These are phyloP conservation scores for Podila minutissima DNA, from an alignment of 192 early-diverging fungal species.

Conservation along the genomic window DNA sequence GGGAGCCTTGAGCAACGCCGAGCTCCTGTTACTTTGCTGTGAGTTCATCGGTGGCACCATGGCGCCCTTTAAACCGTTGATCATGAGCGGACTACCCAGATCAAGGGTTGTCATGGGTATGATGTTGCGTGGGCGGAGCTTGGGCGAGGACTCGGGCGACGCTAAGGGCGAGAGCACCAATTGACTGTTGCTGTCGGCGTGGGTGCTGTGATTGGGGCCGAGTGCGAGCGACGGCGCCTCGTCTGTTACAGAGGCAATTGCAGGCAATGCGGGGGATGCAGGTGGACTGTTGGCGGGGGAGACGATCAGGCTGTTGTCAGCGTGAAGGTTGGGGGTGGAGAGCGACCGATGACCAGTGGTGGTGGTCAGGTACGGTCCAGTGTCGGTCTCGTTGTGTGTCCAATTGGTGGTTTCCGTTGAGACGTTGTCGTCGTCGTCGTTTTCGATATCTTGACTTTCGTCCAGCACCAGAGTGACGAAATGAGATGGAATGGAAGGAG, in stretches of 20 bases:
- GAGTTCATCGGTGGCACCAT: background rate
- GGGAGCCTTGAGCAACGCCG: background rate
- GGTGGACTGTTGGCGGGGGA: conserved; percentile 7
- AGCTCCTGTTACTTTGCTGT: background rate
- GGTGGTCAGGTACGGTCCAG: background rate
- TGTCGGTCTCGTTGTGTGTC: background rate
- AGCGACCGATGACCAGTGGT: background rate
- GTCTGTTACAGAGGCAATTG: background rate
- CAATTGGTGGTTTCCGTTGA: background rate
- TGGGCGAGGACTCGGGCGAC: background rate
- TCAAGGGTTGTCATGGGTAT: background rate
- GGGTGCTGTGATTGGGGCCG: background rate
- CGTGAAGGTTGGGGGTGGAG: conserved; percentile 5
- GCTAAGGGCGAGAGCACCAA: conserved; percentile 4
- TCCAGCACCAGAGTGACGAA: background rate
- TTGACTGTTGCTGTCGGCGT: background rate
- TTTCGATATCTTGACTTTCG: background rate
- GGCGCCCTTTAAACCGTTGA: background rate
- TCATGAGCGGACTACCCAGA: background rate
- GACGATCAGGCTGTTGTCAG: background rate
- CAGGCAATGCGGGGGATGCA: background rate
- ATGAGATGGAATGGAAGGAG: background rate
- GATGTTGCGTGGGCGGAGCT: background rate
- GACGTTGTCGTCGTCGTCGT: conserved; percentile 8
- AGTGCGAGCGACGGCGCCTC: background rate